A percentile compares a stretch with the other conserved stretches of the same genome.
Evolutionary conservation across 371 early-diverging fungal genomes (phyloP).

Genomic region (Choanephora cucurbitarum): DNA sequence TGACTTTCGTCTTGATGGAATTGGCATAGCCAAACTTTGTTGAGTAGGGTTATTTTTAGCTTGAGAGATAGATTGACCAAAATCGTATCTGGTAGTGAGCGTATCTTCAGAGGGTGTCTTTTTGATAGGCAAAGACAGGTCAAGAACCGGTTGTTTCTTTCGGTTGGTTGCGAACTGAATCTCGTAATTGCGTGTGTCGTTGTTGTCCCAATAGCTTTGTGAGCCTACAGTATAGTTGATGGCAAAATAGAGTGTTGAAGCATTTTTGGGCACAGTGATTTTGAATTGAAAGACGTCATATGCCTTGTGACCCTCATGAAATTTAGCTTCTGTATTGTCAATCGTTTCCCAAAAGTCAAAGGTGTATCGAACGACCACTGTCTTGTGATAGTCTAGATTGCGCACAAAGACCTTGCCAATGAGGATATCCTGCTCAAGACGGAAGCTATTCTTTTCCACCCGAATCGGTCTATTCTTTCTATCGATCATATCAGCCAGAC

Average conservation of each 20-base stretch:
- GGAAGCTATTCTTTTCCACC: constrained; percentile 16
- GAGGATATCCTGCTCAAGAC: constrained; percentile 8
- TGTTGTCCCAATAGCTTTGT: constrained; percentile 29
- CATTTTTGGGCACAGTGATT: constrained; percentile 27
- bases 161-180: constrained; percentile 9
- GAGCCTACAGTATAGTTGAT: constrained; percentile 35
- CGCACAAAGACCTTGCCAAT: constrained; percentile 61
- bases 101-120: constrained; percentile 3
- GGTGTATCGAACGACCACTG: constrained; percentile 63
- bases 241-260: constrained; percentile 39
- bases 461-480: constrained; percentile 24
- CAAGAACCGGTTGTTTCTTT: background rate
- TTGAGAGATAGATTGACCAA: constrained; percentile 21
- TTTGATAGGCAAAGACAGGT: constrained; percentile 1
- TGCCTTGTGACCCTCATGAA: constrained; percentile 11
- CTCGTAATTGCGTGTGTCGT: constrained; percentile 26
- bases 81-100: constrained; percentile 23
- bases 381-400: constrained; percentile 74
- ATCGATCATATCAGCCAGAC: constrained; percentile 26
- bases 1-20: constrained; percentile 11
- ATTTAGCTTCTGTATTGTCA: constrained; percentile 18
- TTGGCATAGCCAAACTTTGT: constrained; percentile 14
- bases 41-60: constrained; percentile 12
- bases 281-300: constrained; percentile 26
- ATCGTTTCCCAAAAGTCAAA: constrained; percentile 66